Evolutionary conservation across 495 filamentous ascomycete genomes (phyloP).

Genomic region (Talaromyces ruber): DNA sequence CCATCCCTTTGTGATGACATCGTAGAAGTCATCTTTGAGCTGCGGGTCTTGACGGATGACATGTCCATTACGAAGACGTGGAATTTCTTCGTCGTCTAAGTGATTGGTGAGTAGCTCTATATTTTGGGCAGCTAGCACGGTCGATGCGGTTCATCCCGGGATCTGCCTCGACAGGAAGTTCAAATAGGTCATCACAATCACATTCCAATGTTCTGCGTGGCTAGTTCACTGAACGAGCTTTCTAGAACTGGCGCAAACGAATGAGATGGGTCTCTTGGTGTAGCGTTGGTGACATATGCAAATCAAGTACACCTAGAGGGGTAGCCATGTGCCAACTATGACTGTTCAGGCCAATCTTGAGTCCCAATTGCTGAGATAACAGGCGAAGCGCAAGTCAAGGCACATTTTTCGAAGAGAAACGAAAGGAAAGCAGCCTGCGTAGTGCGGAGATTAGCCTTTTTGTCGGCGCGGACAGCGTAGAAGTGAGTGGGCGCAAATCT

Average conservation of each 20-base stretch:
- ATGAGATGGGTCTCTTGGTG: neutral
- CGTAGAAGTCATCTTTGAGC: slow-evolving; percentile 12
- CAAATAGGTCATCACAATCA: slow-evolving; percentile 6
- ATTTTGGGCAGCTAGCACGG: neutral
- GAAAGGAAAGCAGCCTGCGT: neutral
- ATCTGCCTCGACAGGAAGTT: slow-evolving; percentile 12
- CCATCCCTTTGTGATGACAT: slow-evolving; percentile 16
- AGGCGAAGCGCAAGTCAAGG: neutral
- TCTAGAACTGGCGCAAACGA: neutral
- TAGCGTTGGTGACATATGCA: slow-evolving; percentile 7
- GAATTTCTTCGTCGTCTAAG: slow-evolving; percentile 18
- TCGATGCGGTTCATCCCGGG: slow-evolving; percentile 20
- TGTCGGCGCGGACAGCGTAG: slow-evolving; percentile 3
- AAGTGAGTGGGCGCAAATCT: neutral
- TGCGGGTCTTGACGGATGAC: slow-evolving; percentile 9
- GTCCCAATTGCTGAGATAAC: neutral
- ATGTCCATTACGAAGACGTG: slow-evolving; percentile 14
- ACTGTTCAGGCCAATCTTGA: neutral
- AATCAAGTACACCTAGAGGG: neutral
- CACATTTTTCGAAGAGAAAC: neutral
- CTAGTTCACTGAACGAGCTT: neutral
- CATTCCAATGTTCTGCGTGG: neutral
- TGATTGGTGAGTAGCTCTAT: neutral
- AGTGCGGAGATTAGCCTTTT: slow-evolving; percentile 3
- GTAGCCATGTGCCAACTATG: slow-evolving; percentile 2